Conservation (phyloP, 768 basidiomycete species). For the Suillus plorans region DNA sequence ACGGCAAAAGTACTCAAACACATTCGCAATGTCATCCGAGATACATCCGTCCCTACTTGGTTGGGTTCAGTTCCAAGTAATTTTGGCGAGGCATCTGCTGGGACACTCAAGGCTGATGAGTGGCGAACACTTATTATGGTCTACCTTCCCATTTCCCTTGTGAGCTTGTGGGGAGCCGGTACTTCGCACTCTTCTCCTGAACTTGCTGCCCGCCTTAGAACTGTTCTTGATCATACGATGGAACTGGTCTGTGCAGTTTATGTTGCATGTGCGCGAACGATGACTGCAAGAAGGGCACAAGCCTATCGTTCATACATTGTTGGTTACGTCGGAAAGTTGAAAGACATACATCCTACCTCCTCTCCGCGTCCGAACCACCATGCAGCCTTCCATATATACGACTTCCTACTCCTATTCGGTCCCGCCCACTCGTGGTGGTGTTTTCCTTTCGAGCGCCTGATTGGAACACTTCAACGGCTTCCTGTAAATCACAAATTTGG, state of each 20-base stretch:
- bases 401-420: constrained; percentile 35
- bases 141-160: constrained; percentile 19
- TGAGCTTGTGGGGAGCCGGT: too few relatives aligned
- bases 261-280: constrained; percentile 17
- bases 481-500: constrained; percentile 33
- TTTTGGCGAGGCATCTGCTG: constrained; percentile 14
- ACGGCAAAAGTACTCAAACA: too few relatives aligned
- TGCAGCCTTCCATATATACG: constrained; percentile 27
- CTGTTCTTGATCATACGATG: constrained; percentile 29
- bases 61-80: constrained; percentile 16
- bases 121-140: constrained; percentile 15
- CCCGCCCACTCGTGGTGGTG: constrained; percentile 40
- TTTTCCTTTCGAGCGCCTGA: constrained; percentile 37
- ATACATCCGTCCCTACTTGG: constrained; percentile 15
- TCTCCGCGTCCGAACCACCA: constrained; percentile 28
- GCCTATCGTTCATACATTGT: constrained; percentile 18
- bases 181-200: too few relatives aligned
- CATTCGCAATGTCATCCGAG: too few relatives aligned
- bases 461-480: constrained; percentile 15
- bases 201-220: not conserved
- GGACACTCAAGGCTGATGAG: constrained; percentile 22
- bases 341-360: constrained; percentile 18
- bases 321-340: constrained; percentile 17
- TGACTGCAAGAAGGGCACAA: constrained; percentile 4
- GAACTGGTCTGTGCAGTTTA: constrained; percentile 24